Evolutionary conservation across 148 eudicot species (phyloP).

Genomic region (Oxyria digyna): DNA sequence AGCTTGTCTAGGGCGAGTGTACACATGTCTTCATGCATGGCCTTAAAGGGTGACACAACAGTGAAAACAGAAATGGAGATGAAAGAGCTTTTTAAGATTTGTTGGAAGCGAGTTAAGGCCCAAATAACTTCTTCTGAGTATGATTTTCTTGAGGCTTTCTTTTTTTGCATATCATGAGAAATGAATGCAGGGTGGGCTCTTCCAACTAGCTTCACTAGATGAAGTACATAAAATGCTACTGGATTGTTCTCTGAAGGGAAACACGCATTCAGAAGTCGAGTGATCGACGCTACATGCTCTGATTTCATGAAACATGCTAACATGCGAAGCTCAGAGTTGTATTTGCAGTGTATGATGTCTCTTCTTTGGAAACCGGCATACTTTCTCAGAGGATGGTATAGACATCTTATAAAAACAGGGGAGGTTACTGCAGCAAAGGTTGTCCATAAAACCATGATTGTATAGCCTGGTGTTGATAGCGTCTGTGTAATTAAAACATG

Average conservation of each 20-base stretch:
- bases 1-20: slow-evolving; percentile 37
- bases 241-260: slow-evolving; percentile 19
- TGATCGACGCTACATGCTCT: slow-evolving; percentile 37
- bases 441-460: not conserved
- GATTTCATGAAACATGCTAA: slow-evolving; percentile 31
- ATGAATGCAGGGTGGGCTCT: slow-evolving; percentile 25
- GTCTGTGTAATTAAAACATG: too few relatives aligned
- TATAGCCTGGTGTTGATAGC: not conserved
- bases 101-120: slow-evolving; percentile 21
- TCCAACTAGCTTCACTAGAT: slow-evolving; percentile 44
- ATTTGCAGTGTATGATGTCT: slow-evolving; percentile 21
- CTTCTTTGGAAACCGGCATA: slow-evolving; percentile 27
- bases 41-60: slow-evolving; percentile 28
- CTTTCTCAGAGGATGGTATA: slow-evolving; percentile 48
- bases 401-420: slow-evolving; percentile 23
- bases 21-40: slow-evolving; percentile 61
- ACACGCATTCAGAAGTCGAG: slow-evolving; percentile 30
- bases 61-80: slow-evolving; percentile 28
- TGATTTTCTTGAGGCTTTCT: slow-evolving; percentile 6
- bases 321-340: slow-evolving; percentile 29
- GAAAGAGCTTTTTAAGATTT: not conserved
- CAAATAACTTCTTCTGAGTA: slow-evolving; percentile 23
- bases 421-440: not conserved
- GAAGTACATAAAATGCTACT: slow-evolving; percentile 26
- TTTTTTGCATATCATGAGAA: slow-evolving; percentile 22